A percentile compares a stretch with the other conserved stretches of the same genome.
These are phyloP conservation scores for Drechmeria coniospora DNA, from an alignment of 2,329 filamentous ascomycete species.

Conservation along the genomic window DNA sequence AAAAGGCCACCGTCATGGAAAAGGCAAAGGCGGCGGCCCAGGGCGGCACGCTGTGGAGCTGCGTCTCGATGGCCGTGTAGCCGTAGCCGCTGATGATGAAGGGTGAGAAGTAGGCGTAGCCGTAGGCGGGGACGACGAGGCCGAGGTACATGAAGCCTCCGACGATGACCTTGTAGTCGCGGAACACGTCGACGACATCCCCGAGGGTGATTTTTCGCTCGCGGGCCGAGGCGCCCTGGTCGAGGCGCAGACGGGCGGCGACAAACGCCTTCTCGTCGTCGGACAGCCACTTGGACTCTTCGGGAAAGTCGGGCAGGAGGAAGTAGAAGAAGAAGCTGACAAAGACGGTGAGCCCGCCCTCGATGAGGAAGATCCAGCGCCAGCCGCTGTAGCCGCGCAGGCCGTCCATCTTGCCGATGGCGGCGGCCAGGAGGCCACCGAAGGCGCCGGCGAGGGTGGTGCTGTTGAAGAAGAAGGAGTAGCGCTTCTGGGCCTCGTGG, in stretches of 20 bases:
- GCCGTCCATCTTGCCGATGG: constrained; percentile 77
- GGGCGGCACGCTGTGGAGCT: constrained; percentile 41
- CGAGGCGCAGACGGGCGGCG: constrained; percentile 47
- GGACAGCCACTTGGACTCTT: constrained; percentile 56
- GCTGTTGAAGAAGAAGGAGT: constrained; percentile 83
- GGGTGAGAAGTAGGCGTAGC: constrained; percentile 65
- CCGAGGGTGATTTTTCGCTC: constrained; percentile 43
- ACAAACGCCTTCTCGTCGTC: constrained; percentile 55
- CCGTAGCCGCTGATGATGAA: constrained; percentile 54
- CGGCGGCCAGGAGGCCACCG: constrained; percentile 69
- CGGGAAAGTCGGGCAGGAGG: constrained; percentile 57
- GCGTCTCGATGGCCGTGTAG: constrained; percentile 41
- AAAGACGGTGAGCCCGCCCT: constrained; percentile 49
- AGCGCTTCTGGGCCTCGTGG: constrained; percentile 76
- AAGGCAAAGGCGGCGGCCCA: constrained; percentile 61
- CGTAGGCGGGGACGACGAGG: constrained; percentile 61
- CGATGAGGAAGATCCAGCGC: constrained; percentile 75
- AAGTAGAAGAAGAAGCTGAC: constrained; percentile 51
- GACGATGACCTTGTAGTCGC: constrained; percentile 58
- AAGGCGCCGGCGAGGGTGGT: constrained; percentile 73
- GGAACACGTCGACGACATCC: constrained; percentile 49
- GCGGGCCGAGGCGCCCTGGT: constrained; percentile 51
- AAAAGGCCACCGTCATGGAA: constrained; percentile 56
- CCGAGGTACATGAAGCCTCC: constrained; percentile 74
- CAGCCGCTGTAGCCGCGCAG: constrained; percentile 54